These are phyloP conservation scores for Thyridium curvatum DNA, from an alignment of 2,329 filamentous ascomycete genomes.

Conservation along the genomic window DNA sequence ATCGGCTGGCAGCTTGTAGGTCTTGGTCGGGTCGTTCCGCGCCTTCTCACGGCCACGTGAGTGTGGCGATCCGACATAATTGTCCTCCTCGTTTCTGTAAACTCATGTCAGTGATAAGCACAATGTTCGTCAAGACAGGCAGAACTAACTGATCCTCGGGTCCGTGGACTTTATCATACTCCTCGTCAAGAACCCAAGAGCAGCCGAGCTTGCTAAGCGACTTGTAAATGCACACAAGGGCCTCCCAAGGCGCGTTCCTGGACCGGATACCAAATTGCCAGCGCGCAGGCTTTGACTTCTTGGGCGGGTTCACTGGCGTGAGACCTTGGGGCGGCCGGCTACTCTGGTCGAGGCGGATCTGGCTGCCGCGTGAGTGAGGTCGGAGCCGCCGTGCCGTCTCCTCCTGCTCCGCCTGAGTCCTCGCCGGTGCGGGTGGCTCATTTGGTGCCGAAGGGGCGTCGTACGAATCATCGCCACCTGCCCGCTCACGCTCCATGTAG, in stretches of 20 bases:
- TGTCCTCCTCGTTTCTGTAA: constrained; percentile 7
- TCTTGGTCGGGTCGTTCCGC: constrained; percentile 45
- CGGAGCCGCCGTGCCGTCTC: constrained; percentile 77
- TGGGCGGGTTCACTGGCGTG: constrained; percentile 56
- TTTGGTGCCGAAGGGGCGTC: constrained; percentile 35
- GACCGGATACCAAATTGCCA: constrained; percentile 99
- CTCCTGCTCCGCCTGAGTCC: constrained; percentile 69
- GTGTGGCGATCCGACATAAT: constrained; percentile 27
- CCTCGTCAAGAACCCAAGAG: constrained; percentile 71
- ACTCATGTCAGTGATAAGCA: neutral
- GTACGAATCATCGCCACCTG: constrained; percentile 39
- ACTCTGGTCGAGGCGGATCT: constrained; percentile 61
- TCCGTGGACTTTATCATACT: constrained; percentile 42
- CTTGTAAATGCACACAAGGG: constrained; percentile 91
- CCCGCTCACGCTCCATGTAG: constrained; percentile 69
- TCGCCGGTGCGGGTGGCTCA: constrained; percentile 42
- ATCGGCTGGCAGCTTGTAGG: constrained; percentile 84
- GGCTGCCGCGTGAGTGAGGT: constrained; percentile 71
- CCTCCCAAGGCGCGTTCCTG: constrained; percentile 88
- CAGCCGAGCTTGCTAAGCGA: constrained; percentile 83
- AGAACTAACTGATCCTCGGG: constrained; percentile 24
- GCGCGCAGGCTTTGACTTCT: constrained; percentile 74
- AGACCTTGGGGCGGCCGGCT: constrained; percentile 54
- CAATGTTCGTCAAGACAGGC: neutral
- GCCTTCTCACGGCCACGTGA: constrained; percentile 18